Evolutionary conservation across 371 early-diverging fungal species (phyloP).

Genomic region (Coemansia sp.): DNA sequence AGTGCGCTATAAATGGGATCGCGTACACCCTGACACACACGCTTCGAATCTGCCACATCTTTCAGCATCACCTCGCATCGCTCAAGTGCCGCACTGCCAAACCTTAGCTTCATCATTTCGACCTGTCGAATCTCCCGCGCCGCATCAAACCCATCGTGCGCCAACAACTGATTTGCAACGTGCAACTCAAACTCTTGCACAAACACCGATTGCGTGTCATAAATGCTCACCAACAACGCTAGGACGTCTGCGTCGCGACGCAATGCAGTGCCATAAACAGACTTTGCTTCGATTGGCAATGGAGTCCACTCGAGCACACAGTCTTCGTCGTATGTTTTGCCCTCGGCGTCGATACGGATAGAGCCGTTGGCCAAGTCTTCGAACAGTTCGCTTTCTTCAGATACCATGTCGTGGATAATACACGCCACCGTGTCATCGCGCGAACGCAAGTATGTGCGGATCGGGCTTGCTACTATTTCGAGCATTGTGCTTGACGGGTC

Average conservation of each 20-base stretch:
- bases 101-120: conserved; percentile 62
- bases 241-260: conserved; percentile 47
- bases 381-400: conserved; percentile 50
- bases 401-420: conserved; percentile 58
- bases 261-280: conserved; percentile 22
- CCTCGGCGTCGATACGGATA: conserved; percentile 23
- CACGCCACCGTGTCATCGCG: conserved; percentile 61
- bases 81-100: conserved; percentile 58
- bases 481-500: conserved; percentile 62
- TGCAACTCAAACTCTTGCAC: conserved; percentile 60
- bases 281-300: conserved; percentile 34
- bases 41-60: conserved; percentile 62
- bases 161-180: conserved; percentile 55
- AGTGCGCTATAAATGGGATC: conserved; percentile 43
- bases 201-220: conserved; percentile 59
- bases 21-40: conserved; percentile 51
- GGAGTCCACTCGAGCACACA: conserved; percentile 26
- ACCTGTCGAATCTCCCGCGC: conserved; percentile 59
- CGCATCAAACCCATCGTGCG: conserved; percentile 50
- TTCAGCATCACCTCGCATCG: conserved; percentile 68
- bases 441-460: conserved; percentile 57
- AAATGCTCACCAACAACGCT: conserved; percentile 57
- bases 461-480: conserved; percentile 55
- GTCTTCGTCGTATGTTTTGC: conserved; percentile 42
- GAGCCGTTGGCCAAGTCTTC: conserved; percentile 29